Evolutionary conservation across 139 green algal genomes (phyloP).

Genomic region (Diplosphaera chodatii): DNA sequence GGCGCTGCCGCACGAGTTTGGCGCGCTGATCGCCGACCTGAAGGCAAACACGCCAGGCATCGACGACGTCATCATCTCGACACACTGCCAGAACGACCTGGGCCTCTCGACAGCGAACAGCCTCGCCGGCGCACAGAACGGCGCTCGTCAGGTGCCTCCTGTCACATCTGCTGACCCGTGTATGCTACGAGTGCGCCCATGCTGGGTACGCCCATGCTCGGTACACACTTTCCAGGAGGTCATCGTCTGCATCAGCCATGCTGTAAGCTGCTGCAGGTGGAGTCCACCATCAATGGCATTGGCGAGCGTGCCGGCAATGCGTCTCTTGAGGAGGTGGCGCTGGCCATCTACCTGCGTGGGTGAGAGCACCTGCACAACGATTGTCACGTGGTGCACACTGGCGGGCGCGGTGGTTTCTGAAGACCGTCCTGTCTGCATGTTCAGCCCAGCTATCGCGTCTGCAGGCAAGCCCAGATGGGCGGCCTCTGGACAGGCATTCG

Average conservation of each 20-base stretch:
- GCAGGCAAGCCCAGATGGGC: slow-evolving; percentile 64
- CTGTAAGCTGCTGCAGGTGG: no score
- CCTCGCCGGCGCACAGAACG: slow-evolving; percentile 66
- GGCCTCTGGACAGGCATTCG: slow-evolving; percentile 87
- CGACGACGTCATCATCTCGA: slow-evolving; percentile 86
- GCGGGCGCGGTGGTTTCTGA: no score
- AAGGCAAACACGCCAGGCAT: slow-evolving; percentile 78
- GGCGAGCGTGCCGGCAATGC: slow-evolving; percentile 96
- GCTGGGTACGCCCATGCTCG: no score
- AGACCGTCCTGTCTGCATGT: no score
- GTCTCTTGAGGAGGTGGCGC: slow-evolving; percentile 92
- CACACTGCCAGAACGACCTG: slow-evolving; percentile 99
- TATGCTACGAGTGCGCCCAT: no score
- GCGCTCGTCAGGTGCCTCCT: slow-evolving; percentile 39
- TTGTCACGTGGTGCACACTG: background rate
- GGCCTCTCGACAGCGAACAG: slow-evolving; percentile 94
- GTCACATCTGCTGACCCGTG: no score
- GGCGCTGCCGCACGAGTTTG: slow-evolving; percentile 95
- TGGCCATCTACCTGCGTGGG: slow-evolving; percentile 82
- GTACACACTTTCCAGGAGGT: no score
- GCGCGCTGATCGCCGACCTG: slow-evolving; percentile 79
- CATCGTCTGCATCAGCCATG: no score
- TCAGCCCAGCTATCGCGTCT: no score
- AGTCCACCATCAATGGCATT: slow-evolving; percentile 99
- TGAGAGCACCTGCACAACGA: no score